A percentile compares a stretch with the other conserved stretches of the same genome.
Conservation (phyloP, 805 yeast species). For the Pichia cabralensis region DNA sequence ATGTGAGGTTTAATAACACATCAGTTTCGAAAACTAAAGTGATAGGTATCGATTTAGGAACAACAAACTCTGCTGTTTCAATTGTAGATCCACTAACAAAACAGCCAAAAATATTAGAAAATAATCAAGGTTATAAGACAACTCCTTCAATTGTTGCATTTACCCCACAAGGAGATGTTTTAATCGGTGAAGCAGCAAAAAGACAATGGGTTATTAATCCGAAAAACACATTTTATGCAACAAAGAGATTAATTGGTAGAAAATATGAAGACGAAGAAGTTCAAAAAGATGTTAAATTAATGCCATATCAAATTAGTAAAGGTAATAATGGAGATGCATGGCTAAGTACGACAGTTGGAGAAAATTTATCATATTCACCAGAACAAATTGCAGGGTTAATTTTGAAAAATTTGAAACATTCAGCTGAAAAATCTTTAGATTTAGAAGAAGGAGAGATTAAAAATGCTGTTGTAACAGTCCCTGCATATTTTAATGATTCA, state of each 20-base stretch:
- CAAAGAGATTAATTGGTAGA: constrained; percentile 91
- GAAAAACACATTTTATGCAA: constrained; percentile 86
- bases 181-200: constrained; percentile 92
- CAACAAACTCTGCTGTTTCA: constrained; percentile 87
- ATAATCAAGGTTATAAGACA: constrained; percentile 67
- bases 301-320: constrained; percentile 85
- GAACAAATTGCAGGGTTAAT: constrained; percentile 93
- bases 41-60: constrained; percentile 80
- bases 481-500: constrained; percentile 82
- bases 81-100: constrained; percentile 60
- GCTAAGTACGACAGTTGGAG: constrained; percentile 58
- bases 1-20: too few species aligned
- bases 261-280: constrained; percentile 85
- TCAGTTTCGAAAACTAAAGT: constrained; percentile 32
- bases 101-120: constrained; percentile 64
- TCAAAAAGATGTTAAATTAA: constrained; percentile 77
- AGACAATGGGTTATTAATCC: constrained; percentile 95
- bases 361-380: constrained; percentile 83
- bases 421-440: constrained; percentile 68
- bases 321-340: constrained; percentile 88
- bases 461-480: constrained; percentile 86
- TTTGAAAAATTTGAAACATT: constrained; percentile 89
- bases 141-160: constrained; percentile 95
- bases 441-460: constrained; percentile 52
- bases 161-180: constrained; percentile 76